Conservation (phyloP, 106 monocot species). For the Dactylorhiza incarnata region DNA sequence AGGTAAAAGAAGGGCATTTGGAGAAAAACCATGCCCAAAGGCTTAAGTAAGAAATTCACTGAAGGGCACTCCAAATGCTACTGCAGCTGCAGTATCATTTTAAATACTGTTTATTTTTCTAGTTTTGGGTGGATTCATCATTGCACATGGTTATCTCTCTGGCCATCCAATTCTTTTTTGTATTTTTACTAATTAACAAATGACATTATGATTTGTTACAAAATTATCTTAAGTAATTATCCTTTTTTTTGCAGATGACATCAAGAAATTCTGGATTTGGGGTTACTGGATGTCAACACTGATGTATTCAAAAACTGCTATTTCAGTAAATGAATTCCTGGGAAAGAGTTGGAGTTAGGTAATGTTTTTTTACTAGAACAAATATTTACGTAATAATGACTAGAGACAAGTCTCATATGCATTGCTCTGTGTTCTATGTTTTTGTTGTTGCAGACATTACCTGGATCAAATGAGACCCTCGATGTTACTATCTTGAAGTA, state of each 20-base stretch:
- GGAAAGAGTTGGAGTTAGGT: conserved; percentile 10
- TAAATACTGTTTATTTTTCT: conserved; percentile 41
- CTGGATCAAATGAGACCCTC: conserved; percentile 12
- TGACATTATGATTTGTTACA: no score
- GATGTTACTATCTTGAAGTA: conserved; percentile 19
- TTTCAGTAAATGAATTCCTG: conserved; percentile 14
- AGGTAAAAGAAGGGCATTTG: conserved; percentile 75
- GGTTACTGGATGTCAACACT: conserved; percentile 12
- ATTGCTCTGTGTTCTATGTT: no score
- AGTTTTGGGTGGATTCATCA: conserved; percentile 46
- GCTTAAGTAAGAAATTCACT: conserved; percentile 67
- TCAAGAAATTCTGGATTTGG: conserved; percentile 14
- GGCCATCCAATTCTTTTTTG: no score
- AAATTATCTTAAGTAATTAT: background rate
- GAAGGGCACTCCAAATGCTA: no score
- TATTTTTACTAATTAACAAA: no score
- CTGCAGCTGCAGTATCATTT: conserved; percentile 49
- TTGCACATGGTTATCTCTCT: no score
- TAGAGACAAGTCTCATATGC: no score
- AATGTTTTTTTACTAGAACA: no score
- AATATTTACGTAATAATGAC: no score
- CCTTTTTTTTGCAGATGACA: background rate
- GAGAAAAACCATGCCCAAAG: conserved; percentile 87
- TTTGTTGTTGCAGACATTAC: background rate
- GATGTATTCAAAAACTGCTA: conserved; percentile 10